Percentiles rank a stretch among this genome's conserved stretches.
Conservation (phyloP, 192 early-diverging fungal species). For the Coemansia sp. region DNA sequence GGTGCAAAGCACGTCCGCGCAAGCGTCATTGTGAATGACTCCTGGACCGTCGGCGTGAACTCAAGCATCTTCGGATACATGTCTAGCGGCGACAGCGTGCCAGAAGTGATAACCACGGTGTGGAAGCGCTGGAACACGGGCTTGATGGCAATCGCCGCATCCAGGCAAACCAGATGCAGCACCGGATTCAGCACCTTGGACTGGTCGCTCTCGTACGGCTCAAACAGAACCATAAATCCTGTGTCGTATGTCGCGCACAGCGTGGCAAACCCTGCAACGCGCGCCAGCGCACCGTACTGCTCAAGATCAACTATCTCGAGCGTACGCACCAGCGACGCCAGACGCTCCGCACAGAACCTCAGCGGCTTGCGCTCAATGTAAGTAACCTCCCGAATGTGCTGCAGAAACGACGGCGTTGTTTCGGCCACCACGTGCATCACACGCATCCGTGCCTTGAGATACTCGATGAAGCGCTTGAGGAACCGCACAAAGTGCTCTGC, state of each 20-base stretch:
- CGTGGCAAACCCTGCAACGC: conserved; percentile 92
- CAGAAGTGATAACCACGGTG: conserved; percentile 97
- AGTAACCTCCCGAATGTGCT: conserved; percentile 93
- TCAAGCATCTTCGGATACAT: conserved; percentile 96
- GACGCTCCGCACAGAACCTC: conserved; percentile 91
- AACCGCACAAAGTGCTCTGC: conserved; percentile 99
- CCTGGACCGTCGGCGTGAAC: conserved; percentile 83
- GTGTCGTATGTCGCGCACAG: conserved; percentile 94
- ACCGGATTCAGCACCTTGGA: conserved; percentile 94
- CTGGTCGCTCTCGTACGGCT: conserved; percentile 94
- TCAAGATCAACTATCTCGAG: conserved; percentile 93
- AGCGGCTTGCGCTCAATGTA: conserved; percentile 94
- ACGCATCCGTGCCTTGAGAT: conserved; percentile 94
- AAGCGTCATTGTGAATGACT: conserved; percentile 97
- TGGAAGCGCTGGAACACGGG: conserved; percentile 97
- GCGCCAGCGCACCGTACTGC: conserved; percentile 78
- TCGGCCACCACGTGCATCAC: conserved; percentile 98
- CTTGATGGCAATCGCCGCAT: conserved; percentile 93
- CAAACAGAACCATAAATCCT: conserved; percentile 93
- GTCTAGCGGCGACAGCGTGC: conserved; percentile 98
- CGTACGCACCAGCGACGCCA: conserved; percentile 87
- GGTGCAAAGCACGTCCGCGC: conserved; percentile 95
- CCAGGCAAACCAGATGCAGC: conserved; percentile 91
- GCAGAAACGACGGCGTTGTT: conserved; percentile 89
- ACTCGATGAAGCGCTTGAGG: conserved; percentile 94